Evolutionary conservation across 345 rosid species (phyloP).

Genomic region (Hypericum androsaemum): DNA sequence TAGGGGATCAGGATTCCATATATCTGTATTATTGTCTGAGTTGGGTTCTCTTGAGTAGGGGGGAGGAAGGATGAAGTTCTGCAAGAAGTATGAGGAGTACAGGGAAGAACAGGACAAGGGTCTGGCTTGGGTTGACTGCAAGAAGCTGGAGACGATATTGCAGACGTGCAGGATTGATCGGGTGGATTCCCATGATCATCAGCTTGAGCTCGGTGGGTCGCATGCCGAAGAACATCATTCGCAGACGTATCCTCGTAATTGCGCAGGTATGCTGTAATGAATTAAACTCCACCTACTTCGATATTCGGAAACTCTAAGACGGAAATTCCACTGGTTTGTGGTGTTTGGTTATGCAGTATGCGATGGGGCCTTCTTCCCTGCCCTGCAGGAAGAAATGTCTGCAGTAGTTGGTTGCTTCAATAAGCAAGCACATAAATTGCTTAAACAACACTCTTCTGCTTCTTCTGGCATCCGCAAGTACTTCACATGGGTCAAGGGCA

Average conservation of each 20-base stretch:
- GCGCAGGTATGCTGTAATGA: constrained; percentile 36
- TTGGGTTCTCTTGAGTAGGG: background rate
- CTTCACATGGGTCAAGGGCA: constrained; percentile 63
- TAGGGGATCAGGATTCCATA: no score
- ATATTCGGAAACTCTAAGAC: no score
- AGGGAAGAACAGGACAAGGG: constrained; percentile 56
- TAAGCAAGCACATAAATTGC: constrained; percentile 68
- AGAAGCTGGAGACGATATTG: constrained; percentile 74
- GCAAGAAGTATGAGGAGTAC: constrained; percentile 79
- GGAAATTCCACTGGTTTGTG: background rate
- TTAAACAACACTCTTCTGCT: constrained; percentile 74
- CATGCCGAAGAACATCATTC: background rate
- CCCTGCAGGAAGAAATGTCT: constrained; percentile 73
- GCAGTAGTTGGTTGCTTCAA: constrained; percentile 77
- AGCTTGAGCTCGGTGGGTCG: constrained; percentile 11
- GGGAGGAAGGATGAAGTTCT: constrained; percentile 55
- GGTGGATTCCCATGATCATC: constrained; percentile 9
- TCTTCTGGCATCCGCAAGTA: constrained; percentile 68
- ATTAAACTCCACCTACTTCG: background rate
- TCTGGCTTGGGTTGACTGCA: constrained; percentile 73
- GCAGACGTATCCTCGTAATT: constrained; percentile 45
- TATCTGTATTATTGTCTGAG: no score
- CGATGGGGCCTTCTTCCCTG: constrained; percentile 88
- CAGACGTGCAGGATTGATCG: constrained; percentile 47
- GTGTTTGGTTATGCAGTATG: constrained; percentile 41